Base-by-base conservation (phyloP, 2,329 filamentous ascomycete species). In the Aspergillus ochraceoroseus region DNA sequence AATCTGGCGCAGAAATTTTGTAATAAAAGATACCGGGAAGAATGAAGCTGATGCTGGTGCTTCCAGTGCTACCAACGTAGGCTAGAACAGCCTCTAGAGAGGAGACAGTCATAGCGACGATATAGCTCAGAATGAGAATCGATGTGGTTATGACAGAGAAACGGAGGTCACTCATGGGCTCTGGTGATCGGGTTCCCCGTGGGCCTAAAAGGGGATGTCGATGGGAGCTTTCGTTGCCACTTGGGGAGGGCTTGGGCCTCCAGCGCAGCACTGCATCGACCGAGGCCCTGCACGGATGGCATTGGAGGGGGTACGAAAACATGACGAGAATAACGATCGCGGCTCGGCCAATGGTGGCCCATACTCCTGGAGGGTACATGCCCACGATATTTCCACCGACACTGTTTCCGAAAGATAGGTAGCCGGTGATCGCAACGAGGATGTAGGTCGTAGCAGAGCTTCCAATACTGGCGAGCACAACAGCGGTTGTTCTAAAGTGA, bases 11-110 rank as follows among this genome's bases (percentile, higher is more conserved):
- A 8, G 87, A 94, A 45, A 98, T 96, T 67, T 96, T 96, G 70
- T 96, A 98, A 66, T 96, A 98, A 65, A 98, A 98, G 3, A 98
- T 68, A 0, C 92, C 92, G 0, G 92, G 92, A 0, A 98, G 75
- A 51, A 98, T 96, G 62, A 98, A 98, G 47, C 87, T 94, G 56
- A 98, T 98, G 46, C 87, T 87, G 0, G 92, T 98, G 36, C 84
- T 90, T 38, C 92, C 92, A 0, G 92, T 98, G 54, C 84, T 88
- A 25, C 92, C 92, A 7, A 98, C 92, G 54, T 95, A 98, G 0
- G 92, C 90, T 0, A 98, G 75, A 1, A 98, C 89, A 32, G 86
- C 83, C 60, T 95, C 89, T 2, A 98, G 75, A 8, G 84, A 92
- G 13, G 81, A 85, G 2, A 98, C 89, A 0, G 87, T 94, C 70